Evolutionary conservation across 805 yeast species (phyloP), one percentile per base, ranked within the genome.

Genomic region (Sugiyamaella valdiviana): DNA sequence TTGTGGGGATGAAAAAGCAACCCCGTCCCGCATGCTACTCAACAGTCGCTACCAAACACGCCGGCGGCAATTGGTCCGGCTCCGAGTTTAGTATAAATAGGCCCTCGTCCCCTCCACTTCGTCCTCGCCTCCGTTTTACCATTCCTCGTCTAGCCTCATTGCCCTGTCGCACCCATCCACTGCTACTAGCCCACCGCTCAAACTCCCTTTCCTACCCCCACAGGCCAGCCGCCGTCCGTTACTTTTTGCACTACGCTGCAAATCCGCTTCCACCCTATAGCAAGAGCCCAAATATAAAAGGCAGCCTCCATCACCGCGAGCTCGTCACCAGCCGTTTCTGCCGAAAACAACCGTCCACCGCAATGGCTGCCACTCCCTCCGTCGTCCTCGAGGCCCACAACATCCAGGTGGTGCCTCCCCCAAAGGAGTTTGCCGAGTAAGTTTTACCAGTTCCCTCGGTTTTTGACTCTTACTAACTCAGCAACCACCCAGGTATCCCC

Each of bases 401-500:
- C 19, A 51, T 52, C 20, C 49, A 48, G 15, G 35, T 47, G 14
- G 45, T 50, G 38, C 57, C 52, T 36, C 63, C 63, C 5, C 63
- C 63, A 17, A 42, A 52, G 51, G 59, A 53, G 43, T 58, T 56
- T 54, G 23, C 45, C 10, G 53, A 55, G 36, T 35, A 40, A 14
- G 47, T 37, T 17, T 15, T 17, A 15, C 42, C 38, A 6, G 21
- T 17, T 21, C 22, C 26, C 22, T 15, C 29, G 29, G 24, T n/a
- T 20, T 6, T 17, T 19, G 10, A 7, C 10, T 5, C 20, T n/a
- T 7, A 23, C 37, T 23, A 14, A 14, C 21, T 14, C 9, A 51
- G 44, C 24, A 45, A 49, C 20, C 56, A 53, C 38, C 56, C 53
- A n/a, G 50, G 50, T 6, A 32, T 35, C 36, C 84, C 90, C 20